Base-by-base conservation (phyloP, 1,284 basidiomycete species). In the Pholiota adiposa region DNA sequence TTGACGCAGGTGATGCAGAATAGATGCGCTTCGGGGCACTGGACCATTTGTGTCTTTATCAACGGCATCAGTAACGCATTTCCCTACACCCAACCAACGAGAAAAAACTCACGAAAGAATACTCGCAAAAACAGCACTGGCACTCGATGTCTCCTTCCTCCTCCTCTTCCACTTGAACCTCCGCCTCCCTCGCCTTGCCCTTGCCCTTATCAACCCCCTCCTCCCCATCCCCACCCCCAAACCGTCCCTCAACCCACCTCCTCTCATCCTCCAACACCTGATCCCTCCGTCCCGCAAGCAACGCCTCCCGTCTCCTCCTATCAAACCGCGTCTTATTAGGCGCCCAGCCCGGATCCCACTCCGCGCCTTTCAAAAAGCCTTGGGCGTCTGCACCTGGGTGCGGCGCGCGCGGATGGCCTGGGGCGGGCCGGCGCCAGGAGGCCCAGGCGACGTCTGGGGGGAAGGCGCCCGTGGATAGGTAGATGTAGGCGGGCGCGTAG, bases 71-170 rank as follows among this genome's bases (percentile, higher is more conserved):
- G 16, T 19, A 18, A 12, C 9, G 11, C 16, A 18, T n/a, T n/a
- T n/a, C n/a, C n/a, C n/a, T 11, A 44, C 40, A 18, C 4, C 1
- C 31, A 18, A 18, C 0, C 1, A 18, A 14, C 9, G 4, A 23
- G 51, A 53, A 27, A 27, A 21, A 1, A 36, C 54, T 3, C 38
- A 56, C 54, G 19, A 56, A 56, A 3, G 54, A 19, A n/a, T 56
- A 56, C 2, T 56, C 54, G 12, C 25, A n/a, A 27, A 56, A 56
- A 23, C 44, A 56, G 43, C 54, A 56, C n/a, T 49, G 43, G 9
- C 54, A 56, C 14, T 56, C 54, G 21, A 56, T 56, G 8, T 33
- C 44, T 1, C 4, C 25, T n/a, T 23, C 29, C 8, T 48, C 43
- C 18, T 51, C 33, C 33, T 38, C 33, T 12, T 34, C 29, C 2